Percentiles rank a stretch among this genome's conserved stretches.
These are phyloP conservation scores for Petrea volubilis DNA, from an alignment of 257 asterid genomes.

Conservation along the genomic window DNA sequence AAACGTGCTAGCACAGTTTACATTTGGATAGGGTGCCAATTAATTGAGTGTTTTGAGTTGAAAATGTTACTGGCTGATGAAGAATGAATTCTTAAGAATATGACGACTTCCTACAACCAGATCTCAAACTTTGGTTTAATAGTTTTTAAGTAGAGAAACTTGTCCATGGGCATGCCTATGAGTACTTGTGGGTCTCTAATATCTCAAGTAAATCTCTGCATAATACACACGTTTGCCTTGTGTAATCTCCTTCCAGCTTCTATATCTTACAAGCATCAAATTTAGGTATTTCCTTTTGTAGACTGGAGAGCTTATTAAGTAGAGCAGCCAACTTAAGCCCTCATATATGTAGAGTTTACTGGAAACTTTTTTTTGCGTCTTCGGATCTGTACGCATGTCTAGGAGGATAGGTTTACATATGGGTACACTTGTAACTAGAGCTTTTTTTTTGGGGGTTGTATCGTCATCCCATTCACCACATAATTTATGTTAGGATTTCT, in stretches of 20 bases:
- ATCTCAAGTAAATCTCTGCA: neutral
- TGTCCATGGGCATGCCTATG: neutral
- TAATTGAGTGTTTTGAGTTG: neutral
- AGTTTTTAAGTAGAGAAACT: neutral
- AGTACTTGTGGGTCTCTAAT: neutral
- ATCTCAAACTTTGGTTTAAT: neutral
- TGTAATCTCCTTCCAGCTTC: neutral
- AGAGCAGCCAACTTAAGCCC: slow-evolving; percentile 1
- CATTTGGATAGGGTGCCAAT: neutral
- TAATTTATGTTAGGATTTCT: neutral
- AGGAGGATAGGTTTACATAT: neutral
- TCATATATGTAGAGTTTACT: neutral
- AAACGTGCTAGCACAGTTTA: neutral
- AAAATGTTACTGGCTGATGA: neutral
- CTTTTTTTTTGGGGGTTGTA: neutral
- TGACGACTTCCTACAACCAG: neutral
- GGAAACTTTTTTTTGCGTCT: neutral
- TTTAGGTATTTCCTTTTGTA: neutral
- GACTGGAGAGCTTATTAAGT: neutral
- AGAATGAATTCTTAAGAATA: neutral
- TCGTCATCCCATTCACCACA: neutral
- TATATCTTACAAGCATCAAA: neutral
- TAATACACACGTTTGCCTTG: neutral
- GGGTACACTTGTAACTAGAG: neutral
- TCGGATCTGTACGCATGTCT: neutral